phyloP scores from a whole-genome alignment of 352 stramenopile genomes.

The Globisporangium recalcitrans region DNA sequence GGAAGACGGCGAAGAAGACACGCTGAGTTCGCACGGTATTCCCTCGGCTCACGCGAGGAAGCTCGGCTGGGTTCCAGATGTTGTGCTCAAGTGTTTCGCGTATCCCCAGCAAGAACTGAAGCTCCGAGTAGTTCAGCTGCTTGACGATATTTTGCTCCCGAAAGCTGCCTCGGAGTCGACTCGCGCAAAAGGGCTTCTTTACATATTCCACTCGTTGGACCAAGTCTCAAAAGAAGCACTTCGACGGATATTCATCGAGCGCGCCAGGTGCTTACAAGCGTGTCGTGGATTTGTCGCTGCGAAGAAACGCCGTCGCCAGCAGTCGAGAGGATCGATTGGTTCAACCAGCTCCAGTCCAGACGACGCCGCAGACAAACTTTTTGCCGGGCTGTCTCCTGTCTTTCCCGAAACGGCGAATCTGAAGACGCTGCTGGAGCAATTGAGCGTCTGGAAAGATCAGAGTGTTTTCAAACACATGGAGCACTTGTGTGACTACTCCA shows the following conservation, averaged over 20 bases:
- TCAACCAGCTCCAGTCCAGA: slow-evolving; percentile 17
- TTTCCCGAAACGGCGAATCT: slow-evolving; percentile 59
- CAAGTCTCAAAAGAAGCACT: slow-evolving; percentile 60
- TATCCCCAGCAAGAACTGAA: slow-evolving; percentile 82
- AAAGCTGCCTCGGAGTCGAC: slow-evolving; percentile 46
- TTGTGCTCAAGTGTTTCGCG: slow-evolving; percentile 82
- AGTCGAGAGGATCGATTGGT: slow-evolving; percentile 13
- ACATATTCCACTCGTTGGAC: slow-evolving; percentile 69
- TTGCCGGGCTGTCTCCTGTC: slow-evolving; percentile 34
- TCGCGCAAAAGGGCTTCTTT: slow-evolving; percentile 67
- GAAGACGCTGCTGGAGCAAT: slow-evolving; percentile 51
- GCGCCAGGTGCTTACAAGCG: slow-evolving; percentile 38
- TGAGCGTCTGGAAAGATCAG: slow-evolving; percentile 74
- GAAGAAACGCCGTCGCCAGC: slow-evolving; percentile 37
- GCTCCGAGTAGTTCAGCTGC: slow-evolving; percentile 72
- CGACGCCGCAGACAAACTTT: slow-evolving; percentile 30
- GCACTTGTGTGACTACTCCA: slow-evolving; percentile 48
- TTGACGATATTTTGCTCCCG: slow-evolving; percentile 82
- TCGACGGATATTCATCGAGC: slow-evolving; percentile 58
- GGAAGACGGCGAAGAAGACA: slow-evolving; percentile 18
- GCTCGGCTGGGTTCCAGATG: slow-evolving; percentile 78
- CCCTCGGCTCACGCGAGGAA: slow-evolving; percentile 47
- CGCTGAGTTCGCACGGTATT: slow-evolving; percentile 26
- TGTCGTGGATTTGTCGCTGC: slow-evolving; percentile 36
- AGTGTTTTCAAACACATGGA: slow-evolving; percentile 72